Evolutionary conservation across 495 filamentous ascomycete species (phyloP), one percentile per base, ranked within the genome.

Genomic region (Penicillium manginii): DNA sequence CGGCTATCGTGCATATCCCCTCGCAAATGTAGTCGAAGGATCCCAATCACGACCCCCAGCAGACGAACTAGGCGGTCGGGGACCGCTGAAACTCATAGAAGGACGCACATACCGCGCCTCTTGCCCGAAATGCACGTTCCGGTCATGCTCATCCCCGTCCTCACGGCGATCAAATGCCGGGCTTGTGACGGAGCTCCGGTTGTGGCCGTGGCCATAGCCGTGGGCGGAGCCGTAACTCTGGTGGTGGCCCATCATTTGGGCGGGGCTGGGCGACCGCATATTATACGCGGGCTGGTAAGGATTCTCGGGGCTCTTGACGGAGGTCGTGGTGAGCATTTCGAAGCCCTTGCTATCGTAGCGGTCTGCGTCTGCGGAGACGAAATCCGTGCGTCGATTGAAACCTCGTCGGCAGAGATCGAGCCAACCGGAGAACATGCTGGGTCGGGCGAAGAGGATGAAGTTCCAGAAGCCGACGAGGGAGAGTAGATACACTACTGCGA

Each of bases 391-490:
- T 63, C 76, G 82, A 67, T 53, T 60, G 55, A 82, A 78, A 56
- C 67, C 63, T 19, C 73, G 62, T 19, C 73, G 72, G 65, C 89
- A 73, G 40, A 93, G 67, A 11, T 93, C 86, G 37, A 81, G 58
- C 94, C 94, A 98, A 52, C 90, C 96, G 15, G 79, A 79, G 50
- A 96, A 80, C 85, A 98, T 96, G 21, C 87, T 87, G 60, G 81
- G 84, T 29, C 93, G 89, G 21, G 87, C 88, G 26, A 96, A 86
- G 54, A 98, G 83, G 23, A 96, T 64, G 56, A 92, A 81, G 57
- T 86, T 84, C 88, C 93, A 96, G 50, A 98, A 78, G 10, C 93
- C 93, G 55, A 92, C 84, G 76, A 97, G 84, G 22, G 87, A 87
- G 35, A 98, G 79, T 4, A 98, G 82, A 31, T 96, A 75, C 47